These are phyloP conservation scores for Gelatoporia subvermispora DNA, from an alignment of 768 basidiomycete genomes.

Conservation along the genomic window DNA sequence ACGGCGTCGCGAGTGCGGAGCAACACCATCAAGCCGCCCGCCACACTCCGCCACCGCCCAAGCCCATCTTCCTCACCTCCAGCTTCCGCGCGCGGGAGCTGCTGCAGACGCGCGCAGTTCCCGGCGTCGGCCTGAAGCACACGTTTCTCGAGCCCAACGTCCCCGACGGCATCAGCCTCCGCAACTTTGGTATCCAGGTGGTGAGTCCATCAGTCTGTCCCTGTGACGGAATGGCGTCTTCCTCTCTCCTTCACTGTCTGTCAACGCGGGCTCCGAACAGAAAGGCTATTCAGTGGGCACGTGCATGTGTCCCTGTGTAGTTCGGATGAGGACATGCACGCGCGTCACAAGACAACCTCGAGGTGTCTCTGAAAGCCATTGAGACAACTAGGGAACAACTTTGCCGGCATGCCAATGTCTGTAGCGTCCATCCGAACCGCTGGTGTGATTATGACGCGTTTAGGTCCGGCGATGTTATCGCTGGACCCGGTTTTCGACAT, in stretches of 20 bases:
- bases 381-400: too few relatives aligned
- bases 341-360: too few relatives aligned
- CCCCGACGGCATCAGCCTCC: constrained; percentile 76
- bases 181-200: constrained; percentile 88
- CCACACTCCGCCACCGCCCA: constrained; percentile 23
- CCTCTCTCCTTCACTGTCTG: constrained; percentile 1
- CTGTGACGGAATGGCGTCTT: background rate
- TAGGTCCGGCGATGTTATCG: too few relatives aligned
- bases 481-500: too few relatives aligned
- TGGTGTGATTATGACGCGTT: too few relatives aligned
- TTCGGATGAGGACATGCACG: too few relatives aligned
- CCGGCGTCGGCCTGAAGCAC: constrained; percentile 12
- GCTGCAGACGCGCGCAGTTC: constrained; percentile 20
- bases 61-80: constrained; percentile 36
- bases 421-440: too few relatives aligned
- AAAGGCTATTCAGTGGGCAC: too few relatives aligned
- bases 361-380: too few relatives aligned
- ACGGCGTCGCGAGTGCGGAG: background rate
- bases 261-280: background rate
- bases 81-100: constrained; percentile 41
- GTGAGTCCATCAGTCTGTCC: constrained; percentile 42
- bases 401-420: too few relatives aligned
- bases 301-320: too few relatives aligned
- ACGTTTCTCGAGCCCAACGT: constrained; percentile 65
- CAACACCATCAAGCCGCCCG: constrained; percentile 2